Evolutionary conservation across 2,329 filamentous ascomycete genomes (phyloP).

Genomic region (Macrophomina pseudophaseolina): DNA sequence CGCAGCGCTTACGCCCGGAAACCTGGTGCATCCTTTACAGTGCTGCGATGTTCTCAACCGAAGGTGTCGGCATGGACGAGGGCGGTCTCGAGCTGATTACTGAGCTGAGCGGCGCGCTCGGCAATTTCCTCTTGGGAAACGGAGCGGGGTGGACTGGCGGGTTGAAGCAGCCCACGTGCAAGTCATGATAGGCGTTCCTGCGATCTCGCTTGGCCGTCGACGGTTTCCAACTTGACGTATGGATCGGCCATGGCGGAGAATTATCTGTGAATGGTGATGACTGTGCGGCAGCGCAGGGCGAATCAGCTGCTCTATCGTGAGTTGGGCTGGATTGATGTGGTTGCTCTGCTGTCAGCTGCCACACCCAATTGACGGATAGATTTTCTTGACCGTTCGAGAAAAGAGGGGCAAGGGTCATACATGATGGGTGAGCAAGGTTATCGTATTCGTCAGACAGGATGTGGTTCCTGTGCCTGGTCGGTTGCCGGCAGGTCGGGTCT

Average conservation of each 20-base stretch:
- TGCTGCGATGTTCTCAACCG: no score
- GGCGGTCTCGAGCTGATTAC: not conserved
- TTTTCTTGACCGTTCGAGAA: not conserved
- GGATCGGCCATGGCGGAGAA: not conserved
- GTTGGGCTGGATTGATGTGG: not conserved
- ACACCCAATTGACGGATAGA: not conserved
- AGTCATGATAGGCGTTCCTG: constrained; percentile 13
- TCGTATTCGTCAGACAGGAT: constrained; percentile 11
- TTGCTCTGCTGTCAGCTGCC: not conserved
- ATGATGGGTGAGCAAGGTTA: constrained; percentile 8
- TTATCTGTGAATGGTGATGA: not conserved
- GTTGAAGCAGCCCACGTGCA: not conserved
- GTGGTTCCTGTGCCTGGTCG: not conserved
- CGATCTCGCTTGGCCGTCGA: constrained; percentile 10
- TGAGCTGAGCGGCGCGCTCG: not conserved
- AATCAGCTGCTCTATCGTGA: not conserved
- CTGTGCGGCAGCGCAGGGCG: not conserved
- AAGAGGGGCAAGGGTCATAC: not conserved
- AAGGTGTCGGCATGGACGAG: no score
- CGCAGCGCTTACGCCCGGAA: no score
- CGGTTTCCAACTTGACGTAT: not conserved
- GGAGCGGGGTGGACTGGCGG: not conserved
- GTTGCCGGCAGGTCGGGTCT: not conserved
- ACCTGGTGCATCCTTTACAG: no score
- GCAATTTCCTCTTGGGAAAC: constrained; percentile 8